Base-by-base conservation (phyloP, 2,329 filamentous ascomycete species). In the Aspergillus ochraceus region DNA sequence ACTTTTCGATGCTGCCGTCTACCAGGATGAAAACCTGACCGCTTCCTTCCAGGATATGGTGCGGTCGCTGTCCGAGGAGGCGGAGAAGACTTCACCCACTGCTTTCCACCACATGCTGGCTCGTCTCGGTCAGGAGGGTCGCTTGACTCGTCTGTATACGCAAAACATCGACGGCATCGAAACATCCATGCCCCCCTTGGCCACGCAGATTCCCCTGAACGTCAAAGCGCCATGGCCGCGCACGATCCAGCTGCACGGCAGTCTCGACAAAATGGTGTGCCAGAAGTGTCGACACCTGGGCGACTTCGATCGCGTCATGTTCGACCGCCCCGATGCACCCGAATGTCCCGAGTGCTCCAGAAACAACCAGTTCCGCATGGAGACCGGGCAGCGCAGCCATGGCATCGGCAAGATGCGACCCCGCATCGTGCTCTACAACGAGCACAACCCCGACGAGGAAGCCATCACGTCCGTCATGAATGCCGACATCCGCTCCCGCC, bases 111-210 rank as follows among this genome's bases (percentile, higher is more conserved):
- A 97, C 73, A 85, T 99, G 76, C 84, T 99, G 49, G 95, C 95
- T 52, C 94, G 92, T 3, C 83, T 99, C 22, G 91, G 94, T 4
- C 85, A 90, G 59, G 92, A 98, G 76, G 91, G 90, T 49, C 90
- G 95, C 20, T 79, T 99, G 24, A 81, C 97, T 72, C 90, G 95
- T 49, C 84, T 99, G 6, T 99, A 99, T 76, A 94, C 91, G 2
- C 95, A 99, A 73, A 99, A 99, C 68, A 94, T 99, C 36, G 95
- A 99, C 77, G 92, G 93, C 60, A 90, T 99, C 65, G 95, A 99
- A 69, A 95, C 91, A 0, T 86, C 87, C 8, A 84, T 99, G 75
- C 81, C 87, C 51, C 93, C 94, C 2, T 81, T 99, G 9, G 83
- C 85, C 26, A 98, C 95, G 0, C 84, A 85, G 54, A 88, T 97